phyloP scores from a whole-genome alignment of 306 rosid genomes.

The Glycine latifolia region DNA sequence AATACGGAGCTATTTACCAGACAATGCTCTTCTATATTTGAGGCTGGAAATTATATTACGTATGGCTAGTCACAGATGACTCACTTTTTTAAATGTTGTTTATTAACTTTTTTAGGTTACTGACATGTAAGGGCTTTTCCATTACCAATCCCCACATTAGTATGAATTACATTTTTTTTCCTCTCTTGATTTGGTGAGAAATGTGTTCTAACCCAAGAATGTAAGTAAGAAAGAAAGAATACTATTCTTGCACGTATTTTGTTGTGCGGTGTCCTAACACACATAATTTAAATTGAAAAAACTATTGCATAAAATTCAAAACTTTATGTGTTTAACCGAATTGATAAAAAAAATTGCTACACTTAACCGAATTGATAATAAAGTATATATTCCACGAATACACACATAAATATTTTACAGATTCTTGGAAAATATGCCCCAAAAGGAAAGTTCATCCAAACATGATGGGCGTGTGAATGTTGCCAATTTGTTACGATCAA shows the following conservation, averaged over 20 bases:
- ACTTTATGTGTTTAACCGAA: neutral
- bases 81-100: neutral
- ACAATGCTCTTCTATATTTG: neutral
- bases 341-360: too few species aligned
- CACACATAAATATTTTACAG: too few species aligned
- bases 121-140: conserved; percentile 10
- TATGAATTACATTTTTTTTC: neutral
- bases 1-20: neutral
- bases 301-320: neutral
- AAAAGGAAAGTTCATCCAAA: neutral
- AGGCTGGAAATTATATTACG: neutral
- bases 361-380: too few species aligned
- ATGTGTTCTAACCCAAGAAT: neutral
- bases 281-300: neutral
- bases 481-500: neutral
- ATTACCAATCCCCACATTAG: neutral
- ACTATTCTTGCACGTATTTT: neutral
- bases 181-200: neutral
- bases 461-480: neutral
- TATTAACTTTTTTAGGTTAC: neutral
- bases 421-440: neutral
- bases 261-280: neutral
- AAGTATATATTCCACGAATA: too few species aligned
- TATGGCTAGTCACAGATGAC: neutral
- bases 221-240: conserved; percentile 6